A percentile compares a stretch with the other conserved stretches of the same genome.
phyloP scores from a whole-genome alignment of 1,139 yeast species.

The Yamadazyma siamensis region DNA sequence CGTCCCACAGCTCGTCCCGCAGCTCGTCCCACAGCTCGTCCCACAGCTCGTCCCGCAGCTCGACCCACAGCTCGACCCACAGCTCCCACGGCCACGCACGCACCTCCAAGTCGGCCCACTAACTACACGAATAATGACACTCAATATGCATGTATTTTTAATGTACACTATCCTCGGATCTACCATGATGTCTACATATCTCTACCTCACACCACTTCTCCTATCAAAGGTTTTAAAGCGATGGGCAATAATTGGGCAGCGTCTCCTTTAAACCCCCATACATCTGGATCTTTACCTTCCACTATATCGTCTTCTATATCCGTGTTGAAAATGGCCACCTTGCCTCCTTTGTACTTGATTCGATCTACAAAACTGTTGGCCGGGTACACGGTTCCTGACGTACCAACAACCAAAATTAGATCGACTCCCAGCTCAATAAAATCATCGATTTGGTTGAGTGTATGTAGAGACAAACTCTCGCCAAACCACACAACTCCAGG shows the following conservation, averaged over 20 bases:
- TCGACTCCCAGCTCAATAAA: slow-evolving; percentile 67
- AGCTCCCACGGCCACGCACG: too few species aligned
- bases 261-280: slow-evolving; percentile 80
- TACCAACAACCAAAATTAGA: slow-evolving; percentile 76
- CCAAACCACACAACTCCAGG: slow-evolving; percentile 97
- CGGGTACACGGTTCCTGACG: slow-evolving; percentile 85
- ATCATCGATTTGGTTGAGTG: slow-evolving; percentile 64
- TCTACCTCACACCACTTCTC: slow-evolving; percentile 10
- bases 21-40: too few species aligned
- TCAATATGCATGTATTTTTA: slow-evolving; percentile 1
- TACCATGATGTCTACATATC: too few species aligned
- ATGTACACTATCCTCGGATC: too few species aligned
- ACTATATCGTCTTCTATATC: slow-evolving; percentile 49
- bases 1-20: too few species aligned
- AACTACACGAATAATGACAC: too few species aligned
- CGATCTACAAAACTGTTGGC: slow-evolving; percentile 88
- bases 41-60: too few species aligned
- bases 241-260: slow-evolving; percentile 68
- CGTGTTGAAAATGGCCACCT: slow-evolving; percentile 79
- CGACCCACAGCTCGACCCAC: too few species aligned
- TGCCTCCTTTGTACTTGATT: slow-evolving; percentile 69
- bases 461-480: slow-evolving; percentile 66
- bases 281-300: slow-evolving; percentile 36
- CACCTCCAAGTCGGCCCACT: too few species aligned
- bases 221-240: slow-evolving; percentile 56